Evolutionary conservation across 345 rosid genomes (phyloP), one percentile per base, ranked within the genome.

Genomic region (Eucalyptus caleyi): DNA sequence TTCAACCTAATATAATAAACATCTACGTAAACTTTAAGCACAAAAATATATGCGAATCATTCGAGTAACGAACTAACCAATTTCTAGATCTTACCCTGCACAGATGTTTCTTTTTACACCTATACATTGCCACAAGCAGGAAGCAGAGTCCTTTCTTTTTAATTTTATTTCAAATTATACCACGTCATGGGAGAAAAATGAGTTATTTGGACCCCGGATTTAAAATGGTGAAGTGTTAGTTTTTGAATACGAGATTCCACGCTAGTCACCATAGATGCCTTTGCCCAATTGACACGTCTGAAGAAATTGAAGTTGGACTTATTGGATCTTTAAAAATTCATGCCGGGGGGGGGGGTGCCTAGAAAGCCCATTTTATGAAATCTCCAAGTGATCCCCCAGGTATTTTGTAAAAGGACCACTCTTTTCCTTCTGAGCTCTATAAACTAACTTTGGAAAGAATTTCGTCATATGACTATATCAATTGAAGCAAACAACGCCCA

Each of bases 241-340:
- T 87, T 62, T 87, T 44, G 14, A 32, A 44, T 87, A 37, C 3
- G 5, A 62, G 81, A 62, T 87, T 87, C 81, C 83, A 62, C 4
- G 27, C 90, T 89, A 45, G 82, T 86, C 47, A 85, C 42, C 6
- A 2, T 53, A 88, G 89, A 72, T 44, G 37, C 56, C 86, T 90
- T 62, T 88, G 40, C 77, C 88, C 90, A 88, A 90, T 86, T 86
- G 90, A 85, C 87, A 85, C 23, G 2, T 90, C 45, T 85, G 50
- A 88, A 90, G 88, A 80, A 88, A 90, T 69, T 89, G 86, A 86
- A 85, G 72, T 90, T 82, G 91, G 87, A 42, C 83, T 50, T 87
- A 65, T 88, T 88, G 86, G 60, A 88, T 88, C 34, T 81, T 88
- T 50, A 67, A 50, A 21, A 69, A 50, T 69, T 34, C 89, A 88